Evolutionary conservation across 176 grass and related monocot species (phyloP).

Genomic region (Aechmea fasciata): DNA sequence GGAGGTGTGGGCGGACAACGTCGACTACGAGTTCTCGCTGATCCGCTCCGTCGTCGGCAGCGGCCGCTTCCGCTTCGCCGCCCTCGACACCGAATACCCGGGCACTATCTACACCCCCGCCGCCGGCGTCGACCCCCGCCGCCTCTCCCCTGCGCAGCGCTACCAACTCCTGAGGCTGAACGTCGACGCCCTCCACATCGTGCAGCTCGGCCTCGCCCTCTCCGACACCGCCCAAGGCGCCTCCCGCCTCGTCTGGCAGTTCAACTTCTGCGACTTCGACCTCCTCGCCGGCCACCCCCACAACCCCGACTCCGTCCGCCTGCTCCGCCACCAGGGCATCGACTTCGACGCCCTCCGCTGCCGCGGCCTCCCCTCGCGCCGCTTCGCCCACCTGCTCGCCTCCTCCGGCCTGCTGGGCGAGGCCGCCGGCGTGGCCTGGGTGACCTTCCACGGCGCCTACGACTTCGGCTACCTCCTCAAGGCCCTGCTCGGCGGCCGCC

Average conservation of each 20-base stretch:
- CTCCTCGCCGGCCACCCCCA: slow-evolving; percentile 39
- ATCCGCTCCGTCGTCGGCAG: slow-evolving; percentile 24
- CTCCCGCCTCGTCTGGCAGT: slow-evolving; percentile 43
- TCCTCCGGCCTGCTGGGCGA: slow-evolving; percentile 59
- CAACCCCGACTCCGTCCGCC: slow-evolving; percentile 35
- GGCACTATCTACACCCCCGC: slow-evolving; percentile 40
- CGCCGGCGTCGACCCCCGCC: slow-evolving; percentile 40
- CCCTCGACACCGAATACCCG: slow-evolving; percentile 95
- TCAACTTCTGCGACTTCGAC: slow-evolving; percentile 93
- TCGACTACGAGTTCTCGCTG: slow-evolving; percentile 46
- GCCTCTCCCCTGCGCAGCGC: slow-evolving; percentile 35
- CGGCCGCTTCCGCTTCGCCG: slow-evolving; percentile 43
- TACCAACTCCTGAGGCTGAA: slow-evolving; percentile 61
- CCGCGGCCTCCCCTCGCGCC: slow-evolving; percentile 31
- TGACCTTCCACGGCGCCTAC: slow-evolving; percentile 72
- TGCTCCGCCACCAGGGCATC: slow-evolving; percentile 69
- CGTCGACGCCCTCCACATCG: slow-evolving; percentile 76
- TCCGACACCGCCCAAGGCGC: slow-evolving; percentile 39
- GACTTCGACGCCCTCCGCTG: slow-evolving; percentile 49
- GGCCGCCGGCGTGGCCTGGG: slow-evolving; percentile 36
- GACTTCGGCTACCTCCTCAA: slow-evolving; percentile 77
- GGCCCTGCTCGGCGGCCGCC: slow-evolving; percentile 26
- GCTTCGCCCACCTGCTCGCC: slow-evolving; percentile 48
- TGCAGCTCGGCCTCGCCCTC: slow-evolving; percentile 73
- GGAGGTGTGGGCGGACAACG: slow-evolving; percentile 69